Percentiles rank a stretch among this genome's conserved stretches.
Evolutionary conservation across 495 filamentous ascomycete species (phyloP).

Genomic region (Hypoxylon cercidicola): DNA sequence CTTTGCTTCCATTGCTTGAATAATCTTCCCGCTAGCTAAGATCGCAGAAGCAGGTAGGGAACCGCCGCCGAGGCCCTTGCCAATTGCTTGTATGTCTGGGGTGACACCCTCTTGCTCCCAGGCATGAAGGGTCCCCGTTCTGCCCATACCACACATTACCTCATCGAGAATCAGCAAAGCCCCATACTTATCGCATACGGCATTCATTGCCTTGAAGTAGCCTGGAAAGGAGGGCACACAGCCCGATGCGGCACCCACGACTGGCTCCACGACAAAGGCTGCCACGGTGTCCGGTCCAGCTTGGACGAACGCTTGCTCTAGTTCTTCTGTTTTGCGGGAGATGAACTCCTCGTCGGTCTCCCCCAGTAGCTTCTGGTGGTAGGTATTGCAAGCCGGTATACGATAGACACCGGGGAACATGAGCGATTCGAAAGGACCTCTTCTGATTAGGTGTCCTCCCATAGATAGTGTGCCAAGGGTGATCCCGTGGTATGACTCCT

Average conservation of each 20-base stretch:
- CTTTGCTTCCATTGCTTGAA: conserved; percentile 55
- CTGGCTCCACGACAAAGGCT: conserved; percentile 80
- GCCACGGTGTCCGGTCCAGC: conserved; percentile 77
- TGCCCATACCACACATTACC: conserved; percentile 83
- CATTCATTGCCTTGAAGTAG: conserved; percentile 75
- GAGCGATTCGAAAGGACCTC: conserved; percentile 73
- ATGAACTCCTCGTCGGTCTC: conserved; percentile 59
- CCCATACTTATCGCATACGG: conserved; percentile 76
- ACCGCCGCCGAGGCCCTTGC: conserved; percentile 70
- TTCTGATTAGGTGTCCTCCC: conserved; percentile 70
- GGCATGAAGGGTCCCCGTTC: conserved; percentile 72
- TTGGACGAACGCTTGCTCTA: conserved; percentile 78
- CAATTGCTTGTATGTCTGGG: conserved; percentile 67
- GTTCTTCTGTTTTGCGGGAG: conserved; percentile 65
- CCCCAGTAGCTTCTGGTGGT: conserved; percentile 45
- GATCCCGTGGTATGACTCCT: conserved; percentile 79
- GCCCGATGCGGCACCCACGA: conserved; percentile 70
- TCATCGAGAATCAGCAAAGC: conserved; percentile 81
- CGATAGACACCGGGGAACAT: conserved; percentile 68
- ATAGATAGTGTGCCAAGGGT: conserved; percentile 74
- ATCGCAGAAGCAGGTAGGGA: conserved; percentile 67
- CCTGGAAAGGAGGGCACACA: conserved; percentile 73
- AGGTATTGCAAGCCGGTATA: conserved; percentile 73
- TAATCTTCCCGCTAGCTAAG: conserved; percentile 62
- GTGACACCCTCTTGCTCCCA: conserved; percentile 71